Evolutionary conservation across 1,284 basidiomycete species (phyloP).

Genomic region (Pterula multifida): DNA sequence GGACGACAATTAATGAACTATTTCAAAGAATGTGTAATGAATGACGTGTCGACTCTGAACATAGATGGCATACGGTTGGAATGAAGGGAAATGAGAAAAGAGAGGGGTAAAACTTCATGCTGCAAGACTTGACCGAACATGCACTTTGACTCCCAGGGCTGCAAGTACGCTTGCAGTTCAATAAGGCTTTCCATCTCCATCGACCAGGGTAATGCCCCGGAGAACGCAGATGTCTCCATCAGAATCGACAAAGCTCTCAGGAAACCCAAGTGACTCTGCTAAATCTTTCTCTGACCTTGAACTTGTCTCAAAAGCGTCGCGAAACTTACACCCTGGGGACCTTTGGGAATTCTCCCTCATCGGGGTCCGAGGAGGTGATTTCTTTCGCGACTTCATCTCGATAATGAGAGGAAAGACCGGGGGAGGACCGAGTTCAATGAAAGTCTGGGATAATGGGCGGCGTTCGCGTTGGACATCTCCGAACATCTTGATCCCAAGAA

Average conservation of each 20-base stretch:
- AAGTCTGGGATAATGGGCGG: neutral
- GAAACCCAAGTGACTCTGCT: constrained; percentile 72
- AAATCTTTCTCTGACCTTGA: constrained; percentile 67
- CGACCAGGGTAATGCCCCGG: constrained; percentile 13
- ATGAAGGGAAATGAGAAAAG: too few species aligned
- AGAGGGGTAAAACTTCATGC: too few species aligned
- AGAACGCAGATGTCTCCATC: constrained; percentile 79
- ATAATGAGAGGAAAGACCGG: neutral
- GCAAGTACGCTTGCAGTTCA: too few species aligned
- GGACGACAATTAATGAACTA: too few species aligned
- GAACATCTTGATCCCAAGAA: too few species aligned
- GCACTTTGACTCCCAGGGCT: too few species aligned
- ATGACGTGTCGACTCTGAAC: too few species aligned
- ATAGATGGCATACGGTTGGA: too few species aligned
- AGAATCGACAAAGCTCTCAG: constrained; percentile 40
- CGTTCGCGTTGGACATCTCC: too few species aligned
- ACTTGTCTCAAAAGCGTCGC: constrained; percentile 46
- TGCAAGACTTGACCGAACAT: too few species aligned
- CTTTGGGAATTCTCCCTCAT: neutral
- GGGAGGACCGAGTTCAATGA: neutral
- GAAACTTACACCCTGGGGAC: neutral
- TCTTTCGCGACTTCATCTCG: neutral
- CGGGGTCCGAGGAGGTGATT: neutral
- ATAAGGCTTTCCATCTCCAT: neutral
- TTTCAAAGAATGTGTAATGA: too few species aligned